Evolutionary conservation across 2,329 filamentous ascomycete species (phyloP), one percentile per base, ranked within the genome.

Genomic region (Aspergillus costaricaensis): DNA sequence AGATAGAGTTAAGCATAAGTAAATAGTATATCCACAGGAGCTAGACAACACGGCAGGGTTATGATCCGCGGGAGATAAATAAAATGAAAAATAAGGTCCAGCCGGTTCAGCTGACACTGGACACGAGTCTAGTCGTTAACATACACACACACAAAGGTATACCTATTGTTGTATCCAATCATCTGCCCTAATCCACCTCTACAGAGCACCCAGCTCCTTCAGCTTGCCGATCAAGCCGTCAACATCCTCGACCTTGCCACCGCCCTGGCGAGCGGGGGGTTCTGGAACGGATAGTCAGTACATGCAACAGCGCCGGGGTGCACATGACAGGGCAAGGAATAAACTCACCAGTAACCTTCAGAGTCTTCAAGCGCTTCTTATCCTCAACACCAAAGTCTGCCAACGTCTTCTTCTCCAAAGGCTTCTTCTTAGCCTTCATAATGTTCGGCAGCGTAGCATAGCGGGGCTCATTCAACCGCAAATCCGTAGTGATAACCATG

Each of bases 341-440:
- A 56, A 66, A 83, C 87, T 72, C 79, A 92, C 89, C 90, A 52
- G 85, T 87, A 66, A 99, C 93, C 85, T 95, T 95, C 69, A 98
- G 72, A 57, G 92, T 91, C 87, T 95, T 96, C 76, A 99, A 79
- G 70, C 93, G 85, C 79, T 85, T 88, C 76, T 85, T 84, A 55
- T 85, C 86, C 70, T 92, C 88, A 47, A 96, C 79, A 2, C 91
- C 91, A 76, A 91, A 90, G 74, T 99, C 95, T 59, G 82, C 85
- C 76, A 97, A 77, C 67, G 85, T 91, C 85, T 92, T 90, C 89
- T 97, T 98, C 72, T 95, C 92, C 70, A 99, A 74, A 73, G 91
- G 91, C 90, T 99, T 99, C 91, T 98, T 99, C 90, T 99, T 99
- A 56, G 95, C 95, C 89, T 98, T 99, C 95, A 99, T 99, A 67